Evolutionary conservation across 257 asterid species (phyloP).

Genomic region (Ilex aquifolium): DNA sequence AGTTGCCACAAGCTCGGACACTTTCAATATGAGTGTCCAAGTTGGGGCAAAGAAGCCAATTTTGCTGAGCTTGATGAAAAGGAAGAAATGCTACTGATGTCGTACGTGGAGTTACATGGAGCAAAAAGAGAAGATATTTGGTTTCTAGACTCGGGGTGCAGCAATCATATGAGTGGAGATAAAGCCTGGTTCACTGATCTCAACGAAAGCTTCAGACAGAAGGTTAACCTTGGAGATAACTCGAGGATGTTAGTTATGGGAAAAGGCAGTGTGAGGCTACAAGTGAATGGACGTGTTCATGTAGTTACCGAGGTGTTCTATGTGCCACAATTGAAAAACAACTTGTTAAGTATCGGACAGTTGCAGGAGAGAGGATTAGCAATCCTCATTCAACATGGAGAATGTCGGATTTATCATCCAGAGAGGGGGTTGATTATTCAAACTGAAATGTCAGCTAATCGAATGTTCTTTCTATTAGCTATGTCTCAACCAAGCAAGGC

Average conservation of each 20-base stretch:
- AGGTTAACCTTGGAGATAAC: too few relatives aligned
- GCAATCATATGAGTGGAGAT: not conserved
- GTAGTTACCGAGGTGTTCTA: not conserved
- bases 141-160: not conserved
- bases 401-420: not conserved
- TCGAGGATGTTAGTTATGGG: too few relatives aligned
- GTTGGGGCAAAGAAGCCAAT: not conserved
- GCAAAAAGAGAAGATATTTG: not conserved
- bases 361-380: not conserved
- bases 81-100: not conserved
- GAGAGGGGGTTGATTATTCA: not conserved
- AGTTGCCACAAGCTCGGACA: not conserved
- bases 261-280: too few relatives aligned
- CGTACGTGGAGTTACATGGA: not conserved
- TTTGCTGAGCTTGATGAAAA: not conserved
- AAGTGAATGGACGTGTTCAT: not conserved
- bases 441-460: not conserved
- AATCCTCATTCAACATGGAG: not conserved
- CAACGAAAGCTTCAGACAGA: not conserved
- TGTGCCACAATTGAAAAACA: not conserved
- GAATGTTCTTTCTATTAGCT: not conserved
- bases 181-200: not conserved
- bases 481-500: not conserved
- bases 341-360: not conserved
- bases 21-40: constrained; percentile 1